These are phyloP conservation scores for Diaporthe citriasiana DNA, from an alignment of 2,329 filamentous ascomycete genomes.

Conservation along the genomic window DNA sequence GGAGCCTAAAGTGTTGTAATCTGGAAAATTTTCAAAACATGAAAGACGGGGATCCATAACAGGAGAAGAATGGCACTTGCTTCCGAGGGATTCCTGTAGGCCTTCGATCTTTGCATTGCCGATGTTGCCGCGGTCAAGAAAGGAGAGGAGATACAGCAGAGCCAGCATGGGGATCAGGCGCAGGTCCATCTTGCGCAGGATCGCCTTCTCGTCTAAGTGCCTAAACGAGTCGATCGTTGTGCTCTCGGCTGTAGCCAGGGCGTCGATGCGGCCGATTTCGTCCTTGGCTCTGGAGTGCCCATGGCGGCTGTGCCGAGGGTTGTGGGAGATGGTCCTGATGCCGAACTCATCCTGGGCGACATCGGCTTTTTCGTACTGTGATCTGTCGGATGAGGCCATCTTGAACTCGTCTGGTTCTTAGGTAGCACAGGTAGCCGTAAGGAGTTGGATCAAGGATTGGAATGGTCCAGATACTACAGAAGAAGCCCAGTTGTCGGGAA, in stretches of 20 bases:
- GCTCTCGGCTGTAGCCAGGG: constrained; percentile 40
- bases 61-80: too few species aligned
- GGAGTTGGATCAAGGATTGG: background rate
- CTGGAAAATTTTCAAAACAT: too few species aligned
- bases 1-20: too few species aligned
- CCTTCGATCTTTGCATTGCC: constrained; percentile 77
- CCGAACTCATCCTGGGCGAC: constrained; percentile 37
- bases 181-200: constrained; percentile 71
- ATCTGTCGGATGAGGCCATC: constrained; percentile 18
- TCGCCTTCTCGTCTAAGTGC: constrained; percentile 68
- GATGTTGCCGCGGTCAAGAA: constrained; percentile 76
- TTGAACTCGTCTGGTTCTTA: background rate
- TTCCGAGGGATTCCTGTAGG: constrained; percentile 64
- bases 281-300: constrained; percentile 18
- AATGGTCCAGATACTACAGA: background rate
- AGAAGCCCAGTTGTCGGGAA: background rate
- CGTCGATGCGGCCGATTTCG: constrained; percentile 43
- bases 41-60: too few species aligned
- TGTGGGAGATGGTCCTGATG: background rate
- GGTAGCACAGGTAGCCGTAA: background rate
- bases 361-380: constrained; percentile 33
- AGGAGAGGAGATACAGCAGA: constrained; percentile 76
- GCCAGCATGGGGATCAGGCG: constrained; percentile 74
- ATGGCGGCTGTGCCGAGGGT: background rate
- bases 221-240: constrained; percentile 48